Conservation (phyloP, 345 rosid genomes). For the Salix viminalis region DNA sequence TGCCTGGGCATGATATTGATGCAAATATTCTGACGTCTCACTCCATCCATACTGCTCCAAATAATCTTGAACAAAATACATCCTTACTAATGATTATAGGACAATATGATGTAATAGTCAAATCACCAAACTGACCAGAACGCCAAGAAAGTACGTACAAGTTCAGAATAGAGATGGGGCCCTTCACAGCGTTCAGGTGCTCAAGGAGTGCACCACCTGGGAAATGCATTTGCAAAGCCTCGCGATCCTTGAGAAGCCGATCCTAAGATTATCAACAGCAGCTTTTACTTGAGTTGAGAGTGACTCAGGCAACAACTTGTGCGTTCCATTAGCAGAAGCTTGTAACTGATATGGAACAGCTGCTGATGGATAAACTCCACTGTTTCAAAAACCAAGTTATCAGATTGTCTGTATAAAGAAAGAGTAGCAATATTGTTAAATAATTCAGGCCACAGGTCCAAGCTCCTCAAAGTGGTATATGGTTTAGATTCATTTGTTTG, state of each 20-base stretch:
- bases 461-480: neutral
- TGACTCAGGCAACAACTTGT: constrained; percentile 15
- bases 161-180: neutral
- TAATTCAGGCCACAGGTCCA: neutral
- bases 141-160: neutral
- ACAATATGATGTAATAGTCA: neutral
- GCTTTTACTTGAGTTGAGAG: constrained; percentile 31
- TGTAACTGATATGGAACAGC: constrained; percentile 30
- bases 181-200: constrained; percentile 9
- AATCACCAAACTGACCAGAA: neutral
- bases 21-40: too few species aligned
- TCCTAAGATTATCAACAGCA: constrained; percentile 30
- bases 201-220: constrained; percentile 23
- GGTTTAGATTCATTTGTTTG: neutral
- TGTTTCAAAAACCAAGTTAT: constrained; percentile 29
- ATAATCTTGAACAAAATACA: too few species aligned
- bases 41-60: too few species aligned
- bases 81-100: too few species aligned
- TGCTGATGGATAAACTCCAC: constrained; percentile 61
- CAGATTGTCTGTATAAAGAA: neutral
- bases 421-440: neutral
- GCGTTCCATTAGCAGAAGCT: constrained; percentile 15
- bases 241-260: constrained; percentile 48
- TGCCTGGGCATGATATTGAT: too few species aligned
- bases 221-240: constrained; percentile 53